A percentile compares a stretch with the other conserved stretches of the same genome.
phyloP scores from a whole-genome alignment of 192 early-diverging fungal genomes.

The Helicostylum pulchrum region DNA sequence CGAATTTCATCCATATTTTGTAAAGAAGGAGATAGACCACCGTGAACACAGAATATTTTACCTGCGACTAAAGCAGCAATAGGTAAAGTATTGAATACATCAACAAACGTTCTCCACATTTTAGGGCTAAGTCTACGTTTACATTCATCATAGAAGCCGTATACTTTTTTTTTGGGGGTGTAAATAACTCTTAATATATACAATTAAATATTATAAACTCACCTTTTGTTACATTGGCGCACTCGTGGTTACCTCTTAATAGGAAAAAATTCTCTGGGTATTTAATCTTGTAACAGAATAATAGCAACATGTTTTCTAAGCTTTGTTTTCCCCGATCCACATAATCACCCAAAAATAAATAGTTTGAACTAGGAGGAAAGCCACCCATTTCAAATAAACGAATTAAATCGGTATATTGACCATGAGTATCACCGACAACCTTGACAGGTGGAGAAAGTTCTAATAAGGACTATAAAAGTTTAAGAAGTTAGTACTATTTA shows the following conservation, averaged over 20 bases:
- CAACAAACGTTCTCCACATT: constrained; percentile 89
- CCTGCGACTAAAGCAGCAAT: constrained; percentile 87
- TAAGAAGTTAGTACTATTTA: background rate
- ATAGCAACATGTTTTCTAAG: constrained; percentile 89
- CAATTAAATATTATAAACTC: constrained; percentile 12
- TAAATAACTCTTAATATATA: too few species aligned
- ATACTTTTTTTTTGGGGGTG: too few species aligned
- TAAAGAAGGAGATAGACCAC: constrained; percentile 79
- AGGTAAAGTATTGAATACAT: constrained; percentile 92
- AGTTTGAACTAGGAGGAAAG: constrained; percentile 88
- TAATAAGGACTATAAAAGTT: constrained; percentile 46
- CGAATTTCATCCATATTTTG: constrained; percentile 86
- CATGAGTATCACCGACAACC: constrained; percentile 91
- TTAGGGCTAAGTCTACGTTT: constrained; percentile 83
- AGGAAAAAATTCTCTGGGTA: constrained; percentile 96
- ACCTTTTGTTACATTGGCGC: constrained; percentile 89
- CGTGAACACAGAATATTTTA: constrained; percentile 96
- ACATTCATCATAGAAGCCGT: constrained; percentile 98
- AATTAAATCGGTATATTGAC: constrained; percentile 90
- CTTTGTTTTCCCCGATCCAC: constrained; percentile 96
- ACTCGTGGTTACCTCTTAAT: constrained; percentile 96
- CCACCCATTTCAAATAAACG: constrained; percentile 93
- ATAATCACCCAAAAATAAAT: constrained; percentile 93
- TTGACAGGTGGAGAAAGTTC: constrained; percentile 76
- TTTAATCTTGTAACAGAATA: constrained; percentile 96